phyloP scores from a whole-genome alignment of 768 basidiomycete genomes.

The Hericium erinaceus region DNA sequence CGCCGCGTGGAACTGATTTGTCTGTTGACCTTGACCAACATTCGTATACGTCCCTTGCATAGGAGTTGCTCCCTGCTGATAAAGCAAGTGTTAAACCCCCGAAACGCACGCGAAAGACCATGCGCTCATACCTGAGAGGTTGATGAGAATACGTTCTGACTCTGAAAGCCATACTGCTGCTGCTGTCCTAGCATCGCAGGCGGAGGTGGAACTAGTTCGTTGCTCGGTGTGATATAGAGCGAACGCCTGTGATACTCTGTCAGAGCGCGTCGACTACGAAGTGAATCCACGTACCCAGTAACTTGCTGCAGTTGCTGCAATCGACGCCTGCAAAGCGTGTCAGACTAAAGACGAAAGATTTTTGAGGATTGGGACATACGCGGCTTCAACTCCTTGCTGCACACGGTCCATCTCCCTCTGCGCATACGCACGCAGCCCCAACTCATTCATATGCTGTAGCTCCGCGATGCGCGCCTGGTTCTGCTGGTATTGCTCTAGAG shows the following conservation, averaged over 20 bases:
- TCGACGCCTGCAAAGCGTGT: neutral
- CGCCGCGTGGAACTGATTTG: too few relatives aligned
- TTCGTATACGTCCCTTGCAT: too few relatives aligned
- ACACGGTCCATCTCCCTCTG: neutral
- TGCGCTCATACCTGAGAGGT: too few relatives aligned
- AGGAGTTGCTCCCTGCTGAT: too few relatives aligned
- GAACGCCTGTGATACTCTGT: neutral
- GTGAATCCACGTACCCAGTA: neutral
- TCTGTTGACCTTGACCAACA: too few relatives aligned
- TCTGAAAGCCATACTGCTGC: too few relatives aligned
- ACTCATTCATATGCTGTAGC: neutral
- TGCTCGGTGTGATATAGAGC: neutral
- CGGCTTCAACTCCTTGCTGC: neutral
- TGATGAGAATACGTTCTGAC: too few relatives aligned
- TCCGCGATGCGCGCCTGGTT: neutral
- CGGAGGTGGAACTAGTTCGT: too few relatives aligned
- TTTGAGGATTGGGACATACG: neutral
- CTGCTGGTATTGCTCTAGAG: neutral
- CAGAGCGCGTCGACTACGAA: neutral
- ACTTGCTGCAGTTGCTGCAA: neutral
- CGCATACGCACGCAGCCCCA: neutral
- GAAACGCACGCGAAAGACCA: too few relatives aligned
- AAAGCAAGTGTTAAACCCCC: too few relatives aligned
- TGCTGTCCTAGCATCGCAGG: too few relatives aligned
- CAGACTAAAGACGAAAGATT: neutral